Evolutionary conservation across 139 green algal genomes (phyloP).

Genomic region (Choricystis sp.): DNA sequence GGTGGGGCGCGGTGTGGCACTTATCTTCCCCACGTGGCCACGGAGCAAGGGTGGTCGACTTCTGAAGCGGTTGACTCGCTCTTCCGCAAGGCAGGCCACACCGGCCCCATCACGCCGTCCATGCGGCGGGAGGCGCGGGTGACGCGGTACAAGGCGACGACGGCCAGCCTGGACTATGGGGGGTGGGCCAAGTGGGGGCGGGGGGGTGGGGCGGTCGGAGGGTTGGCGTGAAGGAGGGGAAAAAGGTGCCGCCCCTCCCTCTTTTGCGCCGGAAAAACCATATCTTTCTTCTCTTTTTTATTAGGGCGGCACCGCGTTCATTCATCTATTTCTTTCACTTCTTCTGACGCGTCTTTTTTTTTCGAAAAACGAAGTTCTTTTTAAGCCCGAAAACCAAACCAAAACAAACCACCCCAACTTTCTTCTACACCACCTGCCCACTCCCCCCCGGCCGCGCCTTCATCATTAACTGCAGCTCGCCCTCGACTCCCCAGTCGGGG

Average conservation of each 20-base stretch:
- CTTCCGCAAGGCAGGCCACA: slow-evolving; percentile 43
- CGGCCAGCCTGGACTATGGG: background rate
- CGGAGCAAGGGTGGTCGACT: slow-evolving; percentile 31
- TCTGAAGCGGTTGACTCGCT: slow-evolving; percentile 35
- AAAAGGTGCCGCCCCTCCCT: too few relatives aligned
- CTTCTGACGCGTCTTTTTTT: too few relatives aligned
- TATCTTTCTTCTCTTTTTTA: background rate
- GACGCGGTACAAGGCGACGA: slow-evolving; percentile 31
- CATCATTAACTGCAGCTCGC: background rate
- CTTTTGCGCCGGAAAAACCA: too few relatives aligned
- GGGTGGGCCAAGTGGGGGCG: background rate
- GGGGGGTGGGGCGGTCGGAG: background rate
- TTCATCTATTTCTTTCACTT: too few relatives aligned
- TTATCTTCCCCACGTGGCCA: slow-evolving; percentile 59
- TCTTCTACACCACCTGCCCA: background rate
- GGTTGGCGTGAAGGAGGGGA: background rate
- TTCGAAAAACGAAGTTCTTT: too few relatives aligned
- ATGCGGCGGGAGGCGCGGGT: slow-evolving; percentile 13
- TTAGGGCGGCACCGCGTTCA: too few relatives aligned
- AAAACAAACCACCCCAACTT: background rate
- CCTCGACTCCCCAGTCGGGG: too few relatives aligned
- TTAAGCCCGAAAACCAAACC: background rate
- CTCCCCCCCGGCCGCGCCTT: background rate
- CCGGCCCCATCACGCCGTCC: slow-evolving; percentile 3
- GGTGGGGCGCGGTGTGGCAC: slow-evolving; percentile 40